phyloP scores from a whole-genome alignment of 2,329 filamentous ascomycete species.

The Trichoderma atroviride region DNA sequence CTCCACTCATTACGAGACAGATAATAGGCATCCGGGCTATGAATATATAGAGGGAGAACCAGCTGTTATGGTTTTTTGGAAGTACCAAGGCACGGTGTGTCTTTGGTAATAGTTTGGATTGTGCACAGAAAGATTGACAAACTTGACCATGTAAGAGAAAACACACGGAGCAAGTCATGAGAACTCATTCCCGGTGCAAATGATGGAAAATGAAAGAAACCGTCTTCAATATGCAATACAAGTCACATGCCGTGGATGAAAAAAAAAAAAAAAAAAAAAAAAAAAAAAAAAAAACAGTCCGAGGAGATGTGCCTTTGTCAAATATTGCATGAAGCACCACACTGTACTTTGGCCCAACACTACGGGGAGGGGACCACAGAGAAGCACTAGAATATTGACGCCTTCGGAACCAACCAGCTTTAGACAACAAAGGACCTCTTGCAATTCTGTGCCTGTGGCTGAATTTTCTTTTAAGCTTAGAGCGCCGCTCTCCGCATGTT shows the following conservation, averaged over 20 bases:
- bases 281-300: neutral
- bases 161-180: neutral
- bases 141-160: neutral
- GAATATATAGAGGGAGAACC: neutral
- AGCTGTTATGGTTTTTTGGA: neutral
- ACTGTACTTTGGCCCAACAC: neutral
- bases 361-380: neutral
- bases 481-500: neutral
- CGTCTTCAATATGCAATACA: no score
- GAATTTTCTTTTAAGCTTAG: neutral
- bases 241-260: no score
- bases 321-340: neutral
- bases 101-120: no score
- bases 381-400: neutral
- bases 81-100: no score
- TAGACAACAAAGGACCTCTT: neutral
- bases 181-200: no score
- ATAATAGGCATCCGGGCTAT: neutral
- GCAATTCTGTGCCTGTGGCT: neutral
- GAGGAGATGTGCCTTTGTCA: neutral
- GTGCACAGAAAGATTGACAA: neutral
- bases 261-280: no score
- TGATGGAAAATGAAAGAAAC: no score
- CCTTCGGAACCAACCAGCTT: neutral
- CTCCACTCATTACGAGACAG: neutral